Base-by-base conservation (phyloP, 768 basidiomycete species). In the Mrakia hoshinonis region DNA sequence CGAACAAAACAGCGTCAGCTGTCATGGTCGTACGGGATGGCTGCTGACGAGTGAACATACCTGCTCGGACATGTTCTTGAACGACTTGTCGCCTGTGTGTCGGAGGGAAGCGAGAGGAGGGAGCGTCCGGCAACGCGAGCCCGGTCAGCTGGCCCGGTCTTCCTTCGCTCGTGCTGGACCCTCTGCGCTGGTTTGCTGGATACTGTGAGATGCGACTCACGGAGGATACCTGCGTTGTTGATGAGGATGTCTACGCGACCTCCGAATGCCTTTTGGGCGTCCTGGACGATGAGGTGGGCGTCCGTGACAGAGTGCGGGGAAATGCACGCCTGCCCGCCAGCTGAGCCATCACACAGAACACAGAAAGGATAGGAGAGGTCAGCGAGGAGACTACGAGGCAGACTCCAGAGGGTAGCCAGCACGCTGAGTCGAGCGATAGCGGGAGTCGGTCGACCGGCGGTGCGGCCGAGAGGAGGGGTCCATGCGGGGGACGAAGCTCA, bases 21-120 rank as follows among this genome's bases (percentile, higher is more conserved):
- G 24, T 24, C 15, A 43, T 43, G 43, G 15, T 7, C 15, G 13
- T 55, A 52, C 22, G n/a, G 24, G 31, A 24, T 13, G n/a, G 34
- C 5, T 51, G 18, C 18, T 20, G 61, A 20, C 20, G 22, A 22
- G 12, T 1, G 13, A 20, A 38, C 38, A 66, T 20, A 79, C 79
- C 62, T 87, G 85, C 79, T 98, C 94, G 0, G 91, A 83, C 92
- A 99, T 96, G 81, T 93, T 96, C 84, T 91, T 95, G 84, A 99
- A 93, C 24, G 80, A 76, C 76, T 81, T 81, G 77, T 82, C 82
- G 22, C 79, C 79, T 80, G 48, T 29, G 3, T 6, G 39, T 22
- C 58, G 55, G 11, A 43, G 43, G n/a, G 24, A 54, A 24, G 22
- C n/a, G 9, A 31, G n/a, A 31, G 6, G 51, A 26, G 18, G n/a